Base-by-base conservation (phyloP, 2,329 filamentous ascomycete species). In the Lecanosticta acicola region DNA sequence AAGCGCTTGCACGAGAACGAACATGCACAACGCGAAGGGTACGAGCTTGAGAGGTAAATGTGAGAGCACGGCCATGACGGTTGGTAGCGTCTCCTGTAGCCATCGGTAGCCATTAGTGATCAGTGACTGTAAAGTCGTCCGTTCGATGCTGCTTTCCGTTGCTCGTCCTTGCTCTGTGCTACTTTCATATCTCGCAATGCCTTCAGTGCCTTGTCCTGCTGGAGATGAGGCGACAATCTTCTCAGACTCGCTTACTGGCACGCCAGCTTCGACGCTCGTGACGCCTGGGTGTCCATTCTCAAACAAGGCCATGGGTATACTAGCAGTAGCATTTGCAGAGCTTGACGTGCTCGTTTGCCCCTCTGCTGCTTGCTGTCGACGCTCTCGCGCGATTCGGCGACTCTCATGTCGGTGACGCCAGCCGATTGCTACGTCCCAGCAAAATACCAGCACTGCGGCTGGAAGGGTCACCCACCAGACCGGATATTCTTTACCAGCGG, bases 21-120 rank as follows among this genome's bases (percentile, higher is more conserved):
- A 87, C 84, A 87, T 87, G 50, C 76, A 73, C 45, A 88, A 80
- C 0, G 83, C 80, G 56, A 87, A 87, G 0, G 84, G 84, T 0
- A 88, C 72, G 0, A 87, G 73, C 0, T 81, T 75, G 43, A 84
- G 78, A 0, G 84, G 84, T 1, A 88, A 69, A 59, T 85, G 82
- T 0, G 75, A 66, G 4, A 83, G 61, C 0, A 87, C 83, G 0
- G 80, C 78, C 16, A 79, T 78, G 1, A 78, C 77, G 0, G 83
- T 87, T 0, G 84, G 84, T 39, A 87, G 87, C 0, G 83, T 87
- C 58, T 83, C 80, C 50, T 83, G 80, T 0, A 68, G 68, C 82
- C 81, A 86, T n/a, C 62, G 59, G 46, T 78, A 79, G 0, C 56
- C 45, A 9, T 76, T 63, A 1, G 55, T 53, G 3, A 68, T 45